These are phyloP conservation scores for Solanum medicagineum DNA, from an alignment of 257 asterid genomes.

Conservation along the genomic window DNA sequence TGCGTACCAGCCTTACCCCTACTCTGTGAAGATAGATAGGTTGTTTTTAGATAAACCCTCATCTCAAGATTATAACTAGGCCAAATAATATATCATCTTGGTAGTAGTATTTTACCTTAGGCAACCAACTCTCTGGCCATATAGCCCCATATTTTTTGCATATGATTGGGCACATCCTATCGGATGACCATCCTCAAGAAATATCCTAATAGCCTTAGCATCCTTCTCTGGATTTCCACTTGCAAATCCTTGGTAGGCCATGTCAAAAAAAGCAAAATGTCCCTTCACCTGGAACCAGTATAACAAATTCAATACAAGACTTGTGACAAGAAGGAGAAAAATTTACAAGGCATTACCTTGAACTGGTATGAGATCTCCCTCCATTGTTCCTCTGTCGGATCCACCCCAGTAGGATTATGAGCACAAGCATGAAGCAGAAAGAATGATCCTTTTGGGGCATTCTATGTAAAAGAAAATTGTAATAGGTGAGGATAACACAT, in stretches of 20 bases:
- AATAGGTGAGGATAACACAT: background rate
- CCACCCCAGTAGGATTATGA: slow-evolving; percentile 98
- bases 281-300: slow-evolving; percentile 57
- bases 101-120: slow-evolving; percentile 41
- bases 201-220: slow-evolving; percentile 83
- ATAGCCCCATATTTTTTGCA: slow-evolving; percentile 99
- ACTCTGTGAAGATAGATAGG: no score
- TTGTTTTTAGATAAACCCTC: no score
- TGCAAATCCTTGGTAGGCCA: slow-evolving; percentile 99
- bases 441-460: slow-evolving; percentile 87
- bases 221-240: slow-evolving; percentile 97
- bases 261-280: slow-evolving; percentile 88
- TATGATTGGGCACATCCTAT: slow-evolving; percentile 97
- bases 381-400: slow-evolving; percentile 98
- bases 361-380: slow-evolving; percentile 78
- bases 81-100: background rate
- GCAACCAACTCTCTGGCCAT: slow-evolving; percentile 97
- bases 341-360: slow-evolving; percentile 37
- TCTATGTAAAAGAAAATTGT: slow-evolving; percentile 23
- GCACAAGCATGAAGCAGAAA: slow-evolving; percentile 99
- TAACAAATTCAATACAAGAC: background rate
- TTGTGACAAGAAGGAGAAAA: background rate
- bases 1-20: background rate
- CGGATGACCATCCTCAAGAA: slow-evolving; percentile 87
- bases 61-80: background rate